These are phyloP conservation scores for Puccinia novopanici DNA, from an alignment of 1,284 basidiomycete genomes.

Conservation along the genomic window DNA sequence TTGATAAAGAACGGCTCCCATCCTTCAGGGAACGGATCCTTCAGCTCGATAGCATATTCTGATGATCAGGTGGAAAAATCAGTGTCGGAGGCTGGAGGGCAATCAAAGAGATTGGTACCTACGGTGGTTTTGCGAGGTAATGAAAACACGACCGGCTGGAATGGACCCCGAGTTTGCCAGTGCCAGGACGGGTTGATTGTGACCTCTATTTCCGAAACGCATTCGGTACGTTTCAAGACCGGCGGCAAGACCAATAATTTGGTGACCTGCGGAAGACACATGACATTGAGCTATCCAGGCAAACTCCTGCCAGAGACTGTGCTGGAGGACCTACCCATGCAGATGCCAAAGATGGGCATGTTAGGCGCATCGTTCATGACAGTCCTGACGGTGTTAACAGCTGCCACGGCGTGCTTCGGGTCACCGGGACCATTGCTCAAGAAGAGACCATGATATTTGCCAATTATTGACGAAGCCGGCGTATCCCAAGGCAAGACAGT, in stretches of 20 bases:
- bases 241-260: constrained; percentile 94
- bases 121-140: constrained; percentile 68
- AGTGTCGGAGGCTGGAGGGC: constrained; percentile 68
- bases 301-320: background rate
- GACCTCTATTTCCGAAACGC: constrained; percentile 98
- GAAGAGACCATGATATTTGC: constrained; percentile 92
- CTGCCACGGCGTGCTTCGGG: constrained; percentile 84
- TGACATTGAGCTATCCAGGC: background rate
- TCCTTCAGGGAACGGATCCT: constrained; percentile 87
- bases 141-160: constrained; percentile 92
- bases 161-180: constrained; percentile 86
- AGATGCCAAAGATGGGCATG: constrained; percentile 94
- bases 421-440: constrained; percentile 95
- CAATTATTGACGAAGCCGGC: constrained; percentile 86
- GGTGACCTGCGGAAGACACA: constrained; percentile 63
- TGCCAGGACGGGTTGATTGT: constrained; percentile 96
- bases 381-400: constrained; percentile 74
- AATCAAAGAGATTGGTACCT: background rate
- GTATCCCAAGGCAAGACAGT: constrained; percentile 97
- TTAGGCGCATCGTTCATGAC: constrained; percentile 79
- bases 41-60: constrained; percentile 88
- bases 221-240: constrained; percentile 94
- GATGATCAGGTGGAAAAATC: constrained; percentile 57
- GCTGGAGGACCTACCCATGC: constrained; percentile 71
- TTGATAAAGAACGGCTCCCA: constrained; percentile 99